Percentiles rank a stretch among this genome's conserved stretches.
Conservation (phyloP, 2,329 filamentous ascomycete species). For the Tolypocladium ophioglossoides region DNA sequence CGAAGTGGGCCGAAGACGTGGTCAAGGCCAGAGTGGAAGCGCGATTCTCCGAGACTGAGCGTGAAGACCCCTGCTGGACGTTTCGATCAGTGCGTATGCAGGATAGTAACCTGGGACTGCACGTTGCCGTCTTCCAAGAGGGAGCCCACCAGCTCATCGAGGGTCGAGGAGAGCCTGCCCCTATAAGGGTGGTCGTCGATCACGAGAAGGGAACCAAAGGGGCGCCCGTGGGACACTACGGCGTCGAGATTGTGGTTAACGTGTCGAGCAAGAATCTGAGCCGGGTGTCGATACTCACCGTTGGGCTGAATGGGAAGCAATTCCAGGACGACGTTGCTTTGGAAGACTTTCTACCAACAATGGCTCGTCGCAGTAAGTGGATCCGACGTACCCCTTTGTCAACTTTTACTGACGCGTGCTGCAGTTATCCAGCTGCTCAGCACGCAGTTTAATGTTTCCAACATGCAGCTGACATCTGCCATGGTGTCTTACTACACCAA, state of each 20-base stretch:
- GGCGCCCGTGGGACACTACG: conserved; percentile 54
- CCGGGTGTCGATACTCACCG: conserved; percentile 38
- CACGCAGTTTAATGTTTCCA: conserved; percentile 57
- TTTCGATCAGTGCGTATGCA: conserved; percentile 58
- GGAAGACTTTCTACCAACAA: conserved; percentile 62
- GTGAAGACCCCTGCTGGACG: conserved; percentile 73
- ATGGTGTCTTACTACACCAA: conserved; percentile 72
- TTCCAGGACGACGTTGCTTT: conserved; percentile 63
- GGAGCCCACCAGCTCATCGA: conserved; percentile 50
- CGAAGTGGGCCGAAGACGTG: conserved; percentile 73
- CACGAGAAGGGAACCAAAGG: conserved; percentile 56
- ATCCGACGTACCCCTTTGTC: not conserved
- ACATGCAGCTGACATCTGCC: conserved; percentile 52
- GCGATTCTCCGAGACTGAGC: conserved; percentile 72
- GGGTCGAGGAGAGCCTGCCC: conserved; percentile 56
- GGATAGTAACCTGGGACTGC: conserved; percentile 47
- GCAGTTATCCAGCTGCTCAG: conserved; percentile 63
- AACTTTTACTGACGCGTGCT: conserved; percentile 19
- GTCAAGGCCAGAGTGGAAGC: conserved; percentile 78
- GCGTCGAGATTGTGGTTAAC: conserved; percentile 61
- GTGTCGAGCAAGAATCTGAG: conserved; percentile 43
- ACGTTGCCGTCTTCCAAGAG: conserved; percentile 64
- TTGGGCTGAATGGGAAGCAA: conserved; percentile 59
- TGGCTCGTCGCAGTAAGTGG: conserved; percentile 60
- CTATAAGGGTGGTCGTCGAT: conserved; percentile 64